Conservation (phyloP, 768 basidiomycete species). For the Glaciozyma antarctica region DNA sequence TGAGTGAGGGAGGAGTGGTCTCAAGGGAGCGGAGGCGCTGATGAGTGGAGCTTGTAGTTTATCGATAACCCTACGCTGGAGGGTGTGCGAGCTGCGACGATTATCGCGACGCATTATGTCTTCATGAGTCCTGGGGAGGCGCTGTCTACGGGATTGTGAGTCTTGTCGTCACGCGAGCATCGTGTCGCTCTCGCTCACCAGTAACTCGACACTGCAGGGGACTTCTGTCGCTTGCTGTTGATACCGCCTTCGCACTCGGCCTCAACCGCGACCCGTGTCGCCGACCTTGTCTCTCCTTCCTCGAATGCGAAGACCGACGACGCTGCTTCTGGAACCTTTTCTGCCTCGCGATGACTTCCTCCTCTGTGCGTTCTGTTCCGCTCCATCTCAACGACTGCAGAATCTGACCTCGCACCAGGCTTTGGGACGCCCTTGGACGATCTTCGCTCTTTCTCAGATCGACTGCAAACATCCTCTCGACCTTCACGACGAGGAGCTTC, state of each 20-base stretch:
- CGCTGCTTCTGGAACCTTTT: constrained; percentile 12
- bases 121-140: not conserved
- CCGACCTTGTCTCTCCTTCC: constrained; percentile 16
- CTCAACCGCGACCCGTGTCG: constrained; percentile 26
- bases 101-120: not conserved
- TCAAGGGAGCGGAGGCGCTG: not conserved
- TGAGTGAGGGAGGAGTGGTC: not conserved
- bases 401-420: no score
- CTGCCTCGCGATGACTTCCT: constrained; percentile 6
- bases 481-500: constrained; percentile 24
- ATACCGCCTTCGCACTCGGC: constrained; percentile 18
- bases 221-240: constrained; percentile 20
- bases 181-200: no score
- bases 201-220: not conserved
- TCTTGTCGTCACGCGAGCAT: no score
- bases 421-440: constrained; percentile 11
- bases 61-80: not conserved
- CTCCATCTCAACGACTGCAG: no score
- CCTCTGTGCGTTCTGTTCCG: not conserved
- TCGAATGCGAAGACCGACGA: constrained; percentile 8
- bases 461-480: constrained; percentile 22
- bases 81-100: not conserved
- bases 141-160: no score
- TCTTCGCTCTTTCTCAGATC: constrained; percentile 22
- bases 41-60: not conserved